These are phyloP conservation scores for Chlamydomonas sp. DNA, from an alignment of 139 green algal species.

Conservation along the genomic window DNA sequence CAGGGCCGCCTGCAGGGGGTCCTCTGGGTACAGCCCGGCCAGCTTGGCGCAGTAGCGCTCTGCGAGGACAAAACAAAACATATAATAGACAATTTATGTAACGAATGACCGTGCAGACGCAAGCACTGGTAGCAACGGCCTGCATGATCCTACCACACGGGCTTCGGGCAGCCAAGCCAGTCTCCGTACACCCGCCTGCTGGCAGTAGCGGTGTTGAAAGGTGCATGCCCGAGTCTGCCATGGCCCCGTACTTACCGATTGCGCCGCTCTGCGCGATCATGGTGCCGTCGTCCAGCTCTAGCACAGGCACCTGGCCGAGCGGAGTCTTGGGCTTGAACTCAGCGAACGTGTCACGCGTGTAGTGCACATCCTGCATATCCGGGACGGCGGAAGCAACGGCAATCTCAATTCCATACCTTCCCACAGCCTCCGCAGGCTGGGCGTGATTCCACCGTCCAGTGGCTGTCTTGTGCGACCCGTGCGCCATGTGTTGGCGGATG, in stretches of 20 bases:
- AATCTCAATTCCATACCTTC: background rate
- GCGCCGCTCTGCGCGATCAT: constrained; percentile 50
- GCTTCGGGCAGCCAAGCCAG: no score
- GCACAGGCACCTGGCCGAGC: constrained; percentile 52
- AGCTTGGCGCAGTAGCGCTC: constrained; percentile 56
- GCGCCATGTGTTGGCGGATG: no score
- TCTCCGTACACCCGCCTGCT: background rate
- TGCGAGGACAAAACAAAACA: background rate
- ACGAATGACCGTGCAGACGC: no score
- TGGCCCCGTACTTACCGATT: constrained; percentile 31
- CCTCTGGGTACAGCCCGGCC: constrained; percentile 47
- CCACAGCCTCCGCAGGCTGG: background rate
- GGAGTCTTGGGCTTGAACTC: constrained; percentile 48
- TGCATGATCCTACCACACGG: no score
- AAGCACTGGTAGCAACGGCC: no score
- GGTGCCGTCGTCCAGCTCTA: constrained; percentile 54
- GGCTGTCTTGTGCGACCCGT: no score
- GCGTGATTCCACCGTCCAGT: background rate
- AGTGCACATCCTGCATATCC: constrained; percentile 31
- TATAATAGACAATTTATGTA: no score
- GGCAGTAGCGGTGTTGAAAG: background rate
- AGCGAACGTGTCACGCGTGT: background rate
- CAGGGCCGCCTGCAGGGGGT: constrained; percentile 30
- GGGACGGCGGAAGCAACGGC: background rate
- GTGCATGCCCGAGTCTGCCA: background rate